These are phyloP conservation scores for Tricholoma saponaceum DNA, from an alignment of 768 basidiomycete genomes.

Conservation along the genomic window DNA sequence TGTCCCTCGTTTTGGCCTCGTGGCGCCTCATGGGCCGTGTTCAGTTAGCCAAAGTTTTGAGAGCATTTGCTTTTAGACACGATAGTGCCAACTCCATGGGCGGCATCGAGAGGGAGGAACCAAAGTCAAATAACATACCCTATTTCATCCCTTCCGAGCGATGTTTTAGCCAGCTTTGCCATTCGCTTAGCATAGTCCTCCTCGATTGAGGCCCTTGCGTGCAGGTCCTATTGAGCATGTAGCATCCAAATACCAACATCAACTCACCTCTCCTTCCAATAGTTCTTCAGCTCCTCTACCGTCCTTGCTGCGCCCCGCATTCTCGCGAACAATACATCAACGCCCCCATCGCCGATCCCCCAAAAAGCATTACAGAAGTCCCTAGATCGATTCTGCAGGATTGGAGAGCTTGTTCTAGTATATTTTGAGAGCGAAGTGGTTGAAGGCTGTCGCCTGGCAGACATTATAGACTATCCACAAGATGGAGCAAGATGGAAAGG, in stretches of 20 bases:
- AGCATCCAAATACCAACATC: background rate
- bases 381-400: conserved; percentile 44
- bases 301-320: conserved; percentile 85
- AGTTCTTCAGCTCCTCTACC: conserved; percentile 81
- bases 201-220: conserved; percentile 75
- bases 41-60: background rate
- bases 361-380: conserved; percentile 99
- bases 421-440: conserved; percentile 76
- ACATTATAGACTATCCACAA: conserved; percentile 36
- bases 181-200: conserved; percentile 93
- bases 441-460: conserved; percentile 75
- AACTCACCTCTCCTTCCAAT: conserved; percentile 92
- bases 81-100: background rate
- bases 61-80: background rate
- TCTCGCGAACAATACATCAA: conserved; percentile 85
- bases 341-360: conserved; percentile 83
- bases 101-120: background rate
- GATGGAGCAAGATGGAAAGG: conserved; percentile 5
- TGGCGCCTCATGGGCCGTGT: background rate
- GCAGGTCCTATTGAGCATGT: conserved; percentile 1
- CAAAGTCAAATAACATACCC: conserved; percentile 52
- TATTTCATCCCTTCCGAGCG: conserved; percentile 86
- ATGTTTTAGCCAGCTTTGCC: conserved; percentile 67
- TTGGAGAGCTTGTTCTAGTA: conserved; percentile 54
- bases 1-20: background rate